Percentiles rank a stretch among this genome's conserved stretches.
These are phyloP conservation scores for Saccharata proteae DNA, from an alignment of 2,329 filamentous ascomycete genomes.

Conservation along the genomic window DNA sequence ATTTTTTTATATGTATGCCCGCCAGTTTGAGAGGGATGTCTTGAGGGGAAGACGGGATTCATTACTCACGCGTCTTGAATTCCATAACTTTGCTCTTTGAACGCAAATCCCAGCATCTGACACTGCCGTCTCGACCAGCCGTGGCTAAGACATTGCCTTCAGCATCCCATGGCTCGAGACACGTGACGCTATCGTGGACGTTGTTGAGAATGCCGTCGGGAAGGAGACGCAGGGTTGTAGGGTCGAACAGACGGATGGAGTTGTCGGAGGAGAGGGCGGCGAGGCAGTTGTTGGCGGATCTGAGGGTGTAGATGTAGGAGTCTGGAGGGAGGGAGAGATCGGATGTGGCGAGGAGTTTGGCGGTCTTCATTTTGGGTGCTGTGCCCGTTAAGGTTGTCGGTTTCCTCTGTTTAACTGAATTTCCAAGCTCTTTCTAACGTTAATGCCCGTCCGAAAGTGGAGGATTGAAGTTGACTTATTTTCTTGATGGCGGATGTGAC, in stretches of 20 bases:
- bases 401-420: too few relatives aligned
- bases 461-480: too few relatives aligned
- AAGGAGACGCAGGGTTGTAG: slow-evolving; percentile 41
- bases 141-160: slow-evolving; percentile 49
- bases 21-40: too few relatives aligned
- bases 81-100: slow-evolving; percentile 33
- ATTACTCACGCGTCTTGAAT: slow-evolving; percentile 23
- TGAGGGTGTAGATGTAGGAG: slow-evolving; percentile 28
- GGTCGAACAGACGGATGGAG: slow-evolving; percentile 53
- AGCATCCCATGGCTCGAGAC: slow-evolving; percentile 44
- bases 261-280: slow-evolving; percentile 60
- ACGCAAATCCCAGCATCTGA: slow-evolving; percentile 55
- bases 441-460: too few relatives aligned
- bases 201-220: slow-evolving; percentile 36
- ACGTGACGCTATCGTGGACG: slow-evolving; percentile 51
- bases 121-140: slow-evolving; percentile 57
- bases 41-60: too few relatives aligned
- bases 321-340: slow-evolving; percentile 19
- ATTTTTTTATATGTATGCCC: too few relatives aligned
- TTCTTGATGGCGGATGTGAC: too few relatives aligned
- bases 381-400: neutral
- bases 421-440: too few relatives aligned
- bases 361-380: slow-evolving; percentile 3
- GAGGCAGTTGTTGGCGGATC: slow-evolving; percentile 27
- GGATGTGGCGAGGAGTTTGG: slow-evolving; percentile 10